Conservation (phyloP, 306 rosid species). For the Acacia acuminata region DNA sequence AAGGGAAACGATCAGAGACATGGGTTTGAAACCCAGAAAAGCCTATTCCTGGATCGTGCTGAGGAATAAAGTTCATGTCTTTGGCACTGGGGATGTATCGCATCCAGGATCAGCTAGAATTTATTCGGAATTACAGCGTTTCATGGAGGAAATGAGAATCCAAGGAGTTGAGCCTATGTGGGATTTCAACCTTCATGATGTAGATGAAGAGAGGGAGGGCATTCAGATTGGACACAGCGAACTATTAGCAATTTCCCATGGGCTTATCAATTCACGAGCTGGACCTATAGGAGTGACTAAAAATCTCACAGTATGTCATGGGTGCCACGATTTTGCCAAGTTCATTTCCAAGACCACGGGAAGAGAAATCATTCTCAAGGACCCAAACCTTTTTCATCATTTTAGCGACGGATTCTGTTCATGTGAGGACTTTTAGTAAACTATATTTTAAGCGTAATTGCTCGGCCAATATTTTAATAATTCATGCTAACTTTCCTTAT, state of each 20-base stretch:
- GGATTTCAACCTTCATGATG: constrained; percentile 66
- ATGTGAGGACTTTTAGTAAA: constrained; percentile 57
- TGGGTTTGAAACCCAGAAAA: constrained; percentile 64
- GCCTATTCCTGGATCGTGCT: constrained; percentile 65
- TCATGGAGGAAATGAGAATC: constrained; percentile 59
- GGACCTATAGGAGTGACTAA: constrained; percentile 58
- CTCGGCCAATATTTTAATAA: neutral
- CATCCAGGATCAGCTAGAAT: constrained; percentile 63
- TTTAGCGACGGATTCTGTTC: constrained; percentile 65
- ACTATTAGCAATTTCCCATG: constrained; percentile 67
- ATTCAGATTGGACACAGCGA: constrained; percentile 61
- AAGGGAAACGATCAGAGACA: constrained; percentile 46
- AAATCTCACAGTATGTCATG: constrained; percentile 54
- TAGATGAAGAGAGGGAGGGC: constrained; percentile 77
- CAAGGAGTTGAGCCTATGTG: constrained; percentile 31
- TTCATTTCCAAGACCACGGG: constrained; percentile 44
- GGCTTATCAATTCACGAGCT: constrained; percentile 54
- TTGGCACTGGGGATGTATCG: constrained; percentile 70
- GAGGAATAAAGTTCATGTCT: constrained; percentile 65
- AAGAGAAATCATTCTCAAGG: constrained; percentile 69
- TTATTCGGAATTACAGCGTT: constrained; percentile 52
- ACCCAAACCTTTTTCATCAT: constrained; percentile 64
- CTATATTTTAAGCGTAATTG: neutral
- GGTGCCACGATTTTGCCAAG: constrained; percentile 64
- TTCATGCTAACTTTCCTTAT: neutral